These are phyloP conservation scores for Dichotomocladium elegans DNA, from an alignment of 371 early-diverging fungal genomes.

Conservation along the genomic window DNA sequence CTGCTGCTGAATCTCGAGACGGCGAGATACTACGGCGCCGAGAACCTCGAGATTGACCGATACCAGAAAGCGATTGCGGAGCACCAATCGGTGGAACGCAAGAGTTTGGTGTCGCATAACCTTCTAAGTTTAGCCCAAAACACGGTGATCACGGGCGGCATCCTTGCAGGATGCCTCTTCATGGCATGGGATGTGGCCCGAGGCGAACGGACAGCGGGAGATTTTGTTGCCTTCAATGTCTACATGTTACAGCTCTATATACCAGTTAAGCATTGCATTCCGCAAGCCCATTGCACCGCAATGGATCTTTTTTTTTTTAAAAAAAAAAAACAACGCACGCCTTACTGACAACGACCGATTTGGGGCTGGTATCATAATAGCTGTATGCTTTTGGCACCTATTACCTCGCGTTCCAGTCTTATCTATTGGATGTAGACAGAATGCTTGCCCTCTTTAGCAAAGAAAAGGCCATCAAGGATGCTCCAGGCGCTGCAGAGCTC, in stretches of 20 bases:
- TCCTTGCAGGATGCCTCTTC: constrained; percentile 71
- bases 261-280: constrained; percentile 55
- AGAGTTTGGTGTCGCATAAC: constrained; percentile 62
- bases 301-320: too few relatives aligned
- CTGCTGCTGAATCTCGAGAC: constrained; percentile 95
- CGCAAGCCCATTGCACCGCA: too few relatives aligned
- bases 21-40: constrained; percentile 83
- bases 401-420: constrained; percentile 64
- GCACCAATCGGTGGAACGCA: constrained; percentile 82
- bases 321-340: too few relatives aligned
- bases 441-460: constrained; percentile 83
- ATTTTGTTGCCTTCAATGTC: constrained; percentile 82
- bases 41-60: constrained; percentile 72
- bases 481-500: constrained; percentile 45
- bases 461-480: constrained; percentile 60
- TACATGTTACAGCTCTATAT: constrained; percentile 79
- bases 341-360: neutral
- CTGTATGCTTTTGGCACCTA: constrained; percentile 39
- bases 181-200: constrained; percentile 74
- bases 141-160: constrained; percentile 75
- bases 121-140: constrained; percentile 83
- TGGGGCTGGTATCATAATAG: constrained; percentile 6
- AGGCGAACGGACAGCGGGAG: constrained; percentile 71
- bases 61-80: constrained; percentile 70
- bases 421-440: constrained; percentile 92